Conservation (phyloP, 345 rosid genomes). For the Sisymbrium altissimum region DNA sequence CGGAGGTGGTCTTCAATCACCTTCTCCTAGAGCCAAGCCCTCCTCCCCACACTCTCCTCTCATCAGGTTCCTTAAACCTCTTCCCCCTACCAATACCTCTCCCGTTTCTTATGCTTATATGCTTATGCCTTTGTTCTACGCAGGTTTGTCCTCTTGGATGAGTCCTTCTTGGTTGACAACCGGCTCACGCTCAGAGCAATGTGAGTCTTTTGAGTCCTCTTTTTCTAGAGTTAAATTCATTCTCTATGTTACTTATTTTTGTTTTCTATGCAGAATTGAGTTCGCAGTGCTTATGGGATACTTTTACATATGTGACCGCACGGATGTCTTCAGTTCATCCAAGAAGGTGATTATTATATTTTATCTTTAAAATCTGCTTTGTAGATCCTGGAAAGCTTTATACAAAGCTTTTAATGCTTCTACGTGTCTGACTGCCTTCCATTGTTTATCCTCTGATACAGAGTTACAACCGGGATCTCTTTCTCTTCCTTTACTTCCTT, state of each 20-base stretch:
- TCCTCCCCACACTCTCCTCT: constrained; percentile 51
- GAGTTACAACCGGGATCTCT: constrained; percentile 89
- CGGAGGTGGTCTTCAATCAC: constrained; percentile 70
- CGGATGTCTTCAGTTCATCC: constrained; percentile 70
- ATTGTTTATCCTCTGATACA: constrained; percentile 42
- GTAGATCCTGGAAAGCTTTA: too few species aligned
- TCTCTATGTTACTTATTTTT: background rate
- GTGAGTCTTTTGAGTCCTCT: constrained; percentile 44
- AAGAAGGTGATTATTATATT: constrained; percentile 57
- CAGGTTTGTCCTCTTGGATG: constrained; percentile 83
- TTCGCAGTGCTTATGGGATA: constrained; percentile 60
- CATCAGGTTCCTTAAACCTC: constrained; percentile 30
- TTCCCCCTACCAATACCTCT: too few species aligned
- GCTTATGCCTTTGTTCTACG: background rate
- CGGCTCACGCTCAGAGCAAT: constrained; percentile 81
- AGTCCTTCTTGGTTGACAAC: constrained; percentile 80
- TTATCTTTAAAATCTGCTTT: background rate
- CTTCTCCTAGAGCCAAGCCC: constrained; percentile 66
- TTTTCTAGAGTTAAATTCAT: background rate
- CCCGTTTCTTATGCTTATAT: background rate
- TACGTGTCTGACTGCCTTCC: constrained; percentile 16
- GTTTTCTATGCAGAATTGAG: constrained; percentile 60
- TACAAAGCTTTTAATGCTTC: too few species aligned
- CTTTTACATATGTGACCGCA: constrained; percentile 85
- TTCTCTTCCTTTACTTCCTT: constrained; percentile 86